Evolutionary conservation across 352 stramenopile genomes (phyloP), one percentile per base, ranked within the genome.

Genomic region (Aphanomyces cochlioides): DNA sequence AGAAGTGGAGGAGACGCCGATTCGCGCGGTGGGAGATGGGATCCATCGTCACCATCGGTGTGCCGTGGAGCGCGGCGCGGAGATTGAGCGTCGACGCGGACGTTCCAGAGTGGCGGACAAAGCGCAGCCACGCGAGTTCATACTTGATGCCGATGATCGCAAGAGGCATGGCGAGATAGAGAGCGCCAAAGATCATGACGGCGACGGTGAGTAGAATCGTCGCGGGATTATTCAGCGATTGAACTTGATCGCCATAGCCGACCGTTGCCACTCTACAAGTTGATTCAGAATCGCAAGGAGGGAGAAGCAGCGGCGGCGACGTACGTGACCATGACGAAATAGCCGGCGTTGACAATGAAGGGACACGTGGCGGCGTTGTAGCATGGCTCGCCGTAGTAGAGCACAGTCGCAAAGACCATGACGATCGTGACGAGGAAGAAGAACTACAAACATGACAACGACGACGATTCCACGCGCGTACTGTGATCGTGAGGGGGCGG

Each of bases 301-400:
- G 28, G 28, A 28, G 28, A 28, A 28, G 28, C 28, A 67, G 19
- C 43, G 43, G 13, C 1, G 15, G 7, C 48, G 2, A 58, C 67
- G 48, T 87, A 93, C 85, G 84, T 90, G 69, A 91, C 78, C 80
- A 93, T 89, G 70, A 92, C 84, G 72, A 93, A 93, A 56, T 92
- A 93, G 0, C 78, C 83, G 12, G 86, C 79, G 70, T 93, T 93
- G 74, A 92, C 90, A 47, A 92, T 91, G 68, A 93, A 93, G 36
- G 82, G 76, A 69, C 85, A 93, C 7, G 82, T 91, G 40, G 82
- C 76, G 37, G 88, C 67, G 57, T 90, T 85, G 56, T 90, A 90
- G 57, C 85, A 93, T 10, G 83, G 85, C 66, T 93, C 82, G 7
- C 83, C 78, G 57, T 90, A 90, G 69, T 87, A 91, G 47, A 91